Evolutionary conservation across 192 early-diverging fungal genomes (phyloP), one percentile per base, ranked within the genome.

Genomic region (Backusella westeae): DNA sequence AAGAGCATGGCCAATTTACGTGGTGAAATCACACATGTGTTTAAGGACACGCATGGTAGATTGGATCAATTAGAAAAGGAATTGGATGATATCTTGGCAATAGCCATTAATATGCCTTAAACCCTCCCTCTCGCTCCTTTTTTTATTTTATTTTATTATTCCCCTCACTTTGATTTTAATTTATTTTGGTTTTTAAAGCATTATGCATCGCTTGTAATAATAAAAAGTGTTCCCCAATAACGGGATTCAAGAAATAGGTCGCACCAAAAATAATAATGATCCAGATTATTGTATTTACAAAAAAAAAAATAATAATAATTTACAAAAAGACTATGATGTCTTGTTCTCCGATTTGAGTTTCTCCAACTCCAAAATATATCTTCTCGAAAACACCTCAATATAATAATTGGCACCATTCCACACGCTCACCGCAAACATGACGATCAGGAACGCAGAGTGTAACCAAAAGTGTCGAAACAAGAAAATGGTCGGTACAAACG

Each of bases 381-480:
- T 79, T 65, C 81, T 85, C 49, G 84, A 86, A 69, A 92, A 92
- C 4, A 92, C 90, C 39, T 92, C 91, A 78, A 92, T 89, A 80
- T 92, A 92, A 56, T 90, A 92, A 67, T 82, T 81, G 0, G 91
- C 89, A 0, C 91, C 91, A 65, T 92, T 92, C 82, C 84, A 91
- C 14, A 89, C 86, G 63, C 87, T 87, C 59, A 85, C 83, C 14
- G 75, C 78, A 68, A 90, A 83, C 75, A 87, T 78, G 14, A 74
- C 41, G 7, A 89, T 77, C 26, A 92, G 68, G 44, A 88, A 88
- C 0, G 67, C 74, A 9, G 88, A 87, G 65, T 92, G 85, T 9
- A 88, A 46, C 76, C 78, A 84, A 76, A 87, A 88, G 71, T 80
- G 77, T 38, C 81, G 81, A 76, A 87, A 91, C 34, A 85, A 71